Conservation (phyloP, 1,284 basidiomycete species). For the Heterobasidion irregulare region DNA sequence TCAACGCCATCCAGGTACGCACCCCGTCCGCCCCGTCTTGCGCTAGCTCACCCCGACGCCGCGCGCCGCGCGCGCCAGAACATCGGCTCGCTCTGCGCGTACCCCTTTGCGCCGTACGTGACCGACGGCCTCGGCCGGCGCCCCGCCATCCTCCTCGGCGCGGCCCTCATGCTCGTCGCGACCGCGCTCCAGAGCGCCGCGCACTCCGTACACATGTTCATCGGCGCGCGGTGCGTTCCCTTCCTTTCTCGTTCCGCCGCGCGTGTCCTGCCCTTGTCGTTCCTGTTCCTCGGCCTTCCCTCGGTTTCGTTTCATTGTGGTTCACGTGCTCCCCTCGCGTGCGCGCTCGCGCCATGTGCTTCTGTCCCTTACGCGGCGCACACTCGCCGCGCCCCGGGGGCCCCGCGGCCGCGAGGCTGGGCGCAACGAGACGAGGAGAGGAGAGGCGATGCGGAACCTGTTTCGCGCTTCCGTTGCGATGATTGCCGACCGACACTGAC, state of each 20-base stretch:
- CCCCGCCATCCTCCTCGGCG: constrained; percentile 46
- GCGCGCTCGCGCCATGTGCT: too few relatives aligned
- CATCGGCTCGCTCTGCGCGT: constrained; percentile 55
- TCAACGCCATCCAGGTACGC: constrained; percentile 67
- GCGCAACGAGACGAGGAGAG: too few relatives aligned
- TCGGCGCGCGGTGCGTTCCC: constrained; percentile 52
- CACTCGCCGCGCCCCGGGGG: too few relatives aligned
- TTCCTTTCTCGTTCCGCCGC: background rate
- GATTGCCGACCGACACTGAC: too few relatives aligned
- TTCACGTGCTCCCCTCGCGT: background rate
- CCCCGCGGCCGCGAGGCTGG: too few relatives aligned
- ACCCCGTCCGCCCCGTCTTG: too few relatives aligned
- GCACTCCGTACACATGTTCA: constrained; percentile 75
- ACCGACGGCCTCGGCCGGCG: constrained; percentile 61
- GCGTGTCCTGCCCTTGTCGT: too few relatives aligned
- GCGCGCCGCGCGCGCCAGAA: constrained; percentile 30
- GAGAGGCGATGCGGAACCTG: too few relatives aligned
- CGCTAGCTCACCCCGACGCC: background rate
- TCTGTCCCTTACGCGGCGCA: too few relatives aligned
- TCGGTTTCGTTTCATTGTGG: background rate
- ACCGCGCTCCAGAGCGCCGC: constrained; percentile 67
- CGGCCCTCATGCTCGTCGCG: constrained; percentile 52
- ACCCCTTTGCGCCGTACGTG: constrained; percentile 61
- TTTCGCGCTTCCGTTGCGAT: too few relatives aligned
- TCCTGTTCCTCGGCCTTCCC: background rate